Evolutionary conservation across 116 monocot genomes (phyloP), one percentile per base, ranked within the genome.

Genomic region (Zostera marina): DNA sequence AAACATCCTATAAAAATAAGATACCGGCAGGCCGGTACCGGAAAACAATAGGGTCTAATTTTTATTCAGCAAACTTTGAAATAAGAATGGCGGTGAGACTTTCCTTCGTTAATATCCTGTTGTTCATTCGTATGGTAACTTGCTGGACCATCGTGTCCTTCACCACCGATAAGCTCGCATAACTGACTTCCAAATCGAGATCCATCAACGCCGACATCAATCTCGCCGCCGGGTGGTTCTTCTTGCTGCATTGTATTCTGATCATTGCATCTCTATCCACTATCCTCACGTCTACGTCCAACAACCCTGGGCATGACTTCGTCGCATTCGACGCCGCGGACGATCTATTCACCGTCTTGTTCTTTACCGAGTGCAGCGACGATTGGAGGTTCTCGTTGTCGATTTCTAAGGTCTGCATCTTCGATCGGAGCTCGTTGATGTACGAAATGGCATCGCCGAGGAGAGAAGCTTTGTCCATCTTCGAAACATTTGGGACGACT

Each of bases 391-490:
- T 48, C 56, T 84, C 78, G 21, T 81, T 89, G 19, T 84, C 84
- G 9, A 44, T 38, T 49, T 84, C 81, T 16, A 81, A 8, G 1
- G 44, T 1, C 40, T 81, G 64, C 1, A 79, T 1, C 65, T 73
- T 78, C 9, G 69, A 41, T 7, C 77, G 52, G 11, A 91, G 72
- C 54, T 91, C 85, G 46, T 82, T 91, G 70, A 91, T 91, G 73
- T 85, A 85, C 5, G 85, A 61, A 22, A 91, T 79, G 24, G 91
- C 91, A 52, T 91, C 91, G 32, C 82, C 85, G 11, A 91, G 72
- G 15, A 91, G 77, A 11, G 91, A 91, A 1, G 85, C 85, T 56
- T 91, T 91, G 68, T 91, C 91, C 91, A 91, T 91, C 74, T 91
- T 91, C 3, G 91, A 91, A 26, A 91, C 85, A 26, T 91, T 91